Evolutionary conservation across 208 protist genomes (phyloP), one percentile per base, ranked within the genome.

Genomic region (Trypanosomatidae sp.): DNA sequence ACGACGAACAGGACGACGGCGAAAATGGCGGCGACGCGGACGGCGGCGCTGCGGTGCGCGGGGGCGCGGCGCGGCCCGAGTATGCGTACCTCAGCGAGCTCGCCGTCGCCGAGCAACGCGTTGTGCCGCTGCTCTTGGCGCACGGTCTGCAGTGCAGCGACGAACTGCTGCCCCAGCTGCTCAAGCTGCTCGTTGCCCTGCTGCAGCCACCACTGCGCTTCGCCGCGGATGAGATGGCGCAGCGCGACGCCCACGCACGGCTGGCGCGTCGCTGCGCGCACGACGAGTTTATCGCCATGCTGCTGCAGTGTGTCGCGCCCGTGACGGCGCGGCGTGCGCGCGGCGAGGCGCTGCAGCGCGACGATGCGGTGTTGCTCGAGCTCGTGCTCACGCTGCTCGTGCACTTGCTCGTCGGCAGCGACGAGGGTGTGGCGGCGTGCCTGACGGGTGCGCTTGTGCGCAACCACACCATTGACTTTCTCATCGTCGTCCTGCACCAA

Each of bases 401-500:
- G 3, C 51, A 63, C 40, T 58, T 92, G 19, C 59, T 92, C 26
- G 62, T 65, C 30, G 73, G 71, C 19, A 42, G 48, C 32, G 50
- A 53, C 16, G 42, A 32, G 21, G 70, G 74, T 37, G 46, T 63
- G 6, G 58, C 71, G 27, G 35, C 43, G 16, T n/a, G n/a, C n/a
- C 69, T 68, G 43, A 72, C 80, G 44, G 82, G 82, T 24, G 62
- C 77, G 11, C 86, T 92, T 62, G 75, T 67, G 44, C 64, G 82
- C 3, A 92, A 83, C 38, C 73, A 92, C 46, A 77, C 77, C 10
- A 62, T 92, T 16, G 82, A 92, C 33, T 45, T 92, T 39, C 68
- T 92, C 39, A 60, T 92, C 20, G 82, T 92, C 0, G 64, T 92
- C 19, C 46, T 92, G 2, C 86, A 80, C 51, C 82, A 92, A 43